Base-by-base conservation (phyloP, 495 filamentous ascomycete genomes). In the Durotheca rogersii region DNA sequence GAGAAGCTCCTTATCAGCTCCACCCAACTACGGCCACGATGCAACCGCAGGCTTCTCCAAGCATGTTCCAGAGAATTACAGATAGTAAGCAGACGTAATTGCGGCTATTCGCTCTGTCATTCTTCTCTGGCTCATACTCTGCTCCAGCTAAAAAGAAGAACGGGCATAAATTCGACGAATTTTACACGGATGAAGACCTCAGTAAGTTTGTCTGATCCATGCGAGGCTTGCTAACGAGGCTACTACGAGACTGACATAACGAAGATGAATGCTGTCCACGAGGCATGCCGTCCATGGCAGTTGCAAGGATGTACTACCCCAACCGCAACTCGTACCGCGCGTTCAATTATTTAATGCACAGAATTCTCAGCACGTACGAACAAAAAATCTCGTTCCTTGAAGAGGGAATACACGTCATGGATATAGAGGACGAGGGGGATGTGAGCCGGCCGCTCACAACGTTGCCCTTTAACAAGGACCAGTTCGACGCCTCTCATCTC, bases 181-280 rank as follows among this genome's bases (percentile, higher is more conserved):
- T 58, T 42, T 58, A 48, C 12, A 52, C 54, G 2, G 54, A 58
- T 6, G 48, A 48, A 33, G 54, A 58, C 14, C 33, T 53, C 29
- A 15, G 54, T 58, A 44, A 43, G 48, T 53, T 7, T 20, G 16
- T 29, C 4, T 2, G 7, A 21, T 7, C 19, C 11, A 9, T 4
- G 19, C 9, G 6, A 7, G 3, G 9, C 1, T 18, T 9, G 25
- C 9, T 9, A 14, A 14, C 0, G n/a, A 12, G 11, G 1, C n/a
- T n/a, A n/a, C 2, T 3, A 10, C 2, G 2, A 33, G 1, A 16
- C 32, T 47, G 15, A 58, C n/a, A 11, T 3, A 7, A n/a, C 10
- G 2, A 39, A 58, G 37, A 34, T 1, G 44, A 48, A 6, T 14
- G 40, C 25, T 49, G 48, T 14, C 43, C 54, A 6, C 34, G 1